A percentile compares a stretch with the other conserved stretches of the same genome.
These are phyloP conservation scores for Pseudocercospora eumusae DNA, from an alignment of 2,329 filamentous ascomycete species.

Conservation along the genomic window DNA sequence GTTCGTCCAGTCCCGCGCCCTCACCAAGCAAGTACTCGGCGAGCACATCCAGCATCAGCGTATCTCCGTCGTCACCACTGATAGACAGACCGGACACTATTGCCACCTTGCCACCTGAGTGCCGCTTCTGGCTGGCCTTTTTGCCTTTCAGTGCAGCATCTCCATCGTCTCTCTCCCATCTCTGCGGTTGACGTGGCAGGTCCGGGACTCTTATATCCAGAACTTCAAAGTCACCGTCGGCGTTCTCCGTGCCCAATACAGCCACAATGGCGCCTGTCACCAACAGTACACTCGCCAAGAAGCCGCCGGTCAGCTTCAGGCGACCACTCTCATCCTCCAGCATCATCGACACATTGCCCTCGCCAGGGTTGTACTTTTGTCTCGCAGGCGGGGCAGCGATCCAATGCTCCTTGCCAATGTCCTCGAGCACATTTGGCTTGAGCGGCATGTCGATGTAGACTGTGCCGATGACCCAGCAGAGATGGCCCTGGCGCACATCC, in stretches of 20 bases:
- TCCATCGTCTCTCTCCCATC: constrained; percentile 70
- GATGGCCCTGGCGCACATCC: constrained; percentile 89
- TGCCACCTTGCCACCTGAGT: constrained; percentile 69
- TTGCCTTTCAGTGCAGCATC: constrained; percentile 42
- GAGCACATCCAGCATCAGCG: constrained; percentile 73
- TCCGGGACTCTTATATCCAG: constrained; percentile 88
- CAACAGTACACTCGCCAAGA: constrained; percentile 68
- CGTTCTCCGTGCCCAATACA: constrained; percentile 92
- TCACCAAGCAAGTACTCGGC: constrained; percentile 88
- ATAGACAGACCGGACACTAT: constrained; percentile 88
- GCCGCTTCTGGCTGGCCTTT: constrained; percentile 43
- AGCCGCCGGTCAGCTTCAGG: constrained; percentile 71
- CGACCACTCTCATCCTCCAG: constrained; percentile 95
- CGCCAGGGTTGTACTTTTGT: constrained; percentile 55
- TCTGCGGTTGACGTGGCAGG: constrained; percentile 74
- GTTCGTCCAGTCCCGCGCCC: constrained; percentile 61
- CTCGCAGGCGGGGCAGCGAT: constrained; percentile 77
- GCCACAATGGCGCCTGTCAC: constrained; percentile 93
- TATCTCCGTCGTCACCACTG: constrained; percentile 72
- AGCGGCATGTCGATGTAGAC: constrained; percentile 96
- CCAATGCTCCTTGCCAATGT: constrained; percentile 94
- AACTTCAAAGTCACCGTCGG: constrained; percentile 87
- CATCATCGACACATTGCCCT: constrained; percentile 61
- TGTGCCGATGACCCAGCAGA: constrained; percentile 94
- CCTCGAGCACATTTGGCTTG: constrained; percentile 94